These are phyloP conservation scores for Sporothrix dimorphospora DNA, from an alignment of 2,329 filamentous ascomycete species.

Conservation along the genomic window DNA sequence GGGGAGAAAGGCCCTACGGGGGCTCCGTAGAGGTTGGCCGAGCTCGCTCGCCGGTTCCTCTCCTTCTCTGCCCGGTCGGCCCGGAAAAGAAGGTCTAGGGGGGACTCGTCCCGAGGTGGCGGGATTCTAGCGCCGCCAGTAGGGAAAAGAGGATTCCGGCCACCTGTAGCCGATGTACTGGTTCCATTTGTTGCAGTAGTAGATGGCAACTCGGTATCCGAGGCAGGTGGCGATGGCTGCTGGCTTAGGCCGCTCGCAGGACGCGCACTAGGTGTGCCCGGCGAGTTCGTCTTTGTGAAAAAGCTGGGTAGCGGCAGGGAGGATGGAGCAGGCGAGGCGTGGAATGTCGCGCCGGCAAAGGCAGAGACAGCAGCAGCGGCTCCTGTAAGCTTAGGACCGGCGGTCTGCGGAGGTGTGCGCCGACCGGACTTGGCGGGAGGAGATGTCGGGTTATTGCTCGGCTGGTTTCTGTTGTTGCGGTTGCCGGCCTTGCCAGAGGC, in stretches of 20 bases:
- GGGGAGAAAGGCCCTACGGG: slow-evolving; percentile 56
- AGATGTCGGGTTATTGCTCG: slow-evolving; percentile 44
- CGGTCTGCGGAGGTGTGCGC: slow-evolving; percentile 51
- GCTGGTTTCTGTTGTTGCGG: slow-evolving; percentile 39
- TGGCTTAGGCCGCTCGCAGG: slow-evolving; percentile 45
- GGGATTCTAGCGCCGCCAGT: slow-evolving; percentile 34
- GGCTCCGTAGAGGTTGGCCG: slow-evolving; percentile 48
- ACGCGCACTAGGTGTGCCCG: slow-evolving; percentile 61
- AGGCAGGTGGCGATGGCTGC: slow-evolving; percentile 57
- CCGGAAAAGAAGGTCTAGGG: slow-evolving; percentile 87
- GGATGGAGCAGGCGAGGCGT: slow-evolving; percentile 89
- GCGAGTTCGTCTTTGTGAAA: slow-evolving; percentile 68
- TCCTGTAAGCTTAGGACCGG: slow-evolving; percentile 46
- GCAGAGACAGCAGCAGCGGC: slow-evolving; percentile 51
- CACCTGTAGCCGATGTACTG: background rate
- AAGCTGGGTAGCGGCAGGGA: slow-evolving; percentile 90
- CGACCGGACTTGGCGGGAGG: slow-evolving; percentile 48
- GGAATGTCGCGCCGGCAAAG: slow-evolving; percentile 93
- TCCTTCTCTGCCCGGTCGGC: slow-evolving; percentile 80
- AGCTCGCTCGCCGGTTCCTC: slow-evolving; percentile 58
- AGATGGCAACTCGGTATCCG: slow-evolving; percentile 55
- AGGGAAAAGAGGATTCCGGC: slow-evolving; percentile 35
- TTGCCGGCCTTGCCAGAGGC: slow-evolving; percentile 37
- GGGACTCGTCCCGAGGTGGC: slow-evolving; percentile 63
- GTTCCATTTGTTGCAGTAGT: slow-evolving; percentile 44